These are phyloP conservation scores for Plasmodium fragile DNA, from an alignment of 169 alveolate species.

Conservation along the genomic window DNA sequence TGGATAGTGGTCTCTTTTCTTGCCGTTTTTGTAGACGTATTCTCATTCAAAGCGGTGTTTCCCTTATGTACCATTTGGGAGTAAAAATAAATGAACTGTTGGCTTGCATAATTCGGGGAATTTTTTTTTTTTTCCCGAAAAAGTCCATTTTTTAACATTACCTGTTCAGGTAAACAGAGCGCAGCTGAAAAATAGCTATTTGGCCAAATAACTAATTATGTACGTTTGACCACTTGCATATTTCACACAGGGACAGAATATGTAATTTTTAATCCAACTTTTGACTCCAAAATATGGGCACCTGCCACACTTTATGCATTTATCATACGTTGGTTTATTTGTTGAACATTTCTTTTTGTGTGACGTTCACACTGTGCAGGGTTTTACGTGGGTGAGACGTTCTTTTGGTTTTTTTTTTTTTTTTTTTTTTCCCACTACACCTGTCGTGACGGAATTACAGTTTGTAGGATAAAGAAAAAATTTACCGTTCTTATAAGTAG, in stretches of 20 bases:
- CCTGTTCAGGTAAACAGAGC: background rate
- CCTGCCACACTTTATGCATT: background rate
- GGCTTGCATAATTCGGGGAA: background rate
- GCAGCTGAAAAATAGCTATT: background rate
- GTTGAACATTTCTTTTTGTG: background rate
- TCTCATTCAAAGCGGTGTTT: background rate
- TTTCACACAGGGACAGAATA: background rate
- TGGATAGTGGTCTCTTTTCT: background rate
- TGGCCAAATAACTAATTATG: background rate
- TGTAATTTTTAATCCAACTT: background rate
- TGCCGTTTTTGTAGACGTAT: background rate
- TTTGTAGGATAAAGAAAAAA: background rate
- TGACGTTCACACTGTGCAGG: background rate
- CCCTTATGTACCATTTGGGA: background rate
- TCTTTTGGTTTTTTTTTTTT: background rate
- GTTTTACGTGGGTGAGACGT: background rate
- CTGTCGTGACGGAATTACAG: background rate
- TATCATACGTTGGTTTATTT: background rate
- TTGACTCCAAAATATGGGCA: background rate
- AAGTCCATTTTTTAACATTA: background rate
- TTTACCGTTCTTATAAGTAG: background rate
- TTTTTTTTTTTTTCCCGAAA: background rate
- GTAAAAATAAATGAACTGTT: background rate
- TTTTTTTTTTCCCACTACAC: background rate
- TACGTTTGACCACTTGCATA: background rate